Evolutionary conservation across 2,329 filamentous ascomycete genomes (phyloP), one percentile per base, ranked within the genome.

Genomic region (Colletotrichum phormii): DNA sequence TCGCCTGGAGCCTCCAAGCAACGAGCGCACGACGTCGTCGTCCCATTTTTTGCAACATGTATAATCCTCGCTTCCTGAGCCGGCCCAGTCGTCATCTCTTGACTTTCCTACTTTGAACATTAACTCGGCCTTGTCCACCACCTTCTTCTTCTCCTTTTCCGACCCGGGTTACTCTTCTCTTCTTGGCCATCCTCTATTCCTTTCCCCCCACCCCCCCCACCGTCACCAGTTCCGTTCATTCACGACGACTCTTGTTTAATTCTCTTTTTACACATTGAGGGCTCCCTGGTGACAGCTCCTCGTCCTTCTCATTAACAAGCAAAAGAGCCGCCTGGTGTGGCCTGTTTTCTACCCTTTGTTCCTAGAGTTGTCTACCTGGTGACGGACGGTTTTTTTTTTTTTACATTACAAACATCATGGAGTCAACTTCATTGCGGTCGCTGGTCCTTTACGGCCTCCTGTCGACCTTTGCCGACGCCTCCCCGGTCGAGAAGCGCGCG

Each of bases 401-500:
- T 42, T n/a, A 61, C 37, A 49, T 49, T 18, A 73, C 37, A 62
- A 35, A 37, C 55, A 72, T 42, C 13, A 74, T 75, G 73, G 66
- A 67, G 53, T 60, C 73, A 49, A 53, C 67, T 55, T 33, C 65
- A 22, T 42, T 72, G 63, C 67, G 67, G 54, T 71, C 73, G 22
- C 55, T 75, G 42, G 60, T 71, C 35, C 54, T 75, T 58, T 73
- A 68, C 71, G 63, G 67, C 65, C 54, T 71, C 51, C 24, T 72
- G 22, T 65, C 24, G 65, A 76, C 24, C 79, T 79, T 31, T 82
- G 84, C 54, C 53, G 51, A 68, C 22, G 67, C 74, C 33, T 72
- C 74, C 11, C 74, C 74, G 46, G 77, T 71, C 42, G 67, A 73
- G 63, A 67, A 73, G 62, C 71, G 71, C 51, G 58, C 64, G 29